These are phyloP conservation scores for Diaporthe amygdali DNA, from an alignment of 2,329 filamentous ascomycete species.

Conservation along the genomic window DNA sequence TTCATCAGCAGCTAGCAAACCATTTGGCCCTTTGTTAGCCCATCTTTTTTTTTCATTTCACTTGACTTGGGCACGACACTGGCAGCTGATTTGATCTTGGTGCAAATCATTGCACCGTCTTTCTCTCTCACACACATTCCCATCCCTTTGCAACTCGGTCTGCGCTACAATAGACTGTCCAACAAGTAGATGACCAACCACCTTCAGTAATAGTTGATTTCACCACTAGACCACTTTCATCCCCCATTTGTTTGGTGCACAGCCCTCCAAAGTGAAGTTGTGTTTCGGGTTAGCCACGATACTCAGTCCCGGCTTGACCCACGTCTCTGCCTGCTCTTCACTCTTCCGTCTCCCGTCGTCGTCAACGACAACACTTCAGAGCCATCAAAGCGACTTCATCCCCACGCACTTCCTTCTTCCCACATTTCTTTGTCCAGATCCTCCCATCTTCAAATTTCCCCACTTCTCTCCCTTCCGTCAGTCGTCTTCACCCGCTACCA, in stretches of 20 bases:
- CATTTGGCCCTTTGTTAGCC: neutral
- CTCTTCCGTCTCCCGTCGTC: too few species aligned
- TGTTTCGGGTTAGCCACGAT: neutral
- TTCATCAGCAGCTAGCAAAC: neutral
- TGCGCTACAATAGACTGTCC: neutral
- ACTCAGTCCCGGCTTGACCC: neutral
- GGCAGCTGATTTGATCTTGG: neutral
- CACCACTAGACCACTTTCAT: neutral
- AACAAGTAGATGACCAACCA: neutral
- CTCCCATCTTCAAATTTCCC: neutral
- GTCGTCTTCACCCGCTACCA: neutral
- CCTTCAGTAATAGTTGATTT: neutral
- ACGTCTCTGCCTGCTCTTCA: neutral
- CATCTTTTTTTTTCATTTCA: neutral
- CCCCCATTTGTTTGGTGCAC: neutral
- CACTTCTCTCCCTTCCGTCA: neutral
- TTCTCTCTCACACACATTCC: neutral
- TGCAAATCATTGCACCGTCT: neutral
- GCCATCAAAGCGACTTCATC: neutral
- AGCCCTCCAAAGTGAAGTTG: neutral
- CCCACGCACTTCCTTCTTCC: neutral
- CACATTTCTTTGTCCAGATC: neutral
- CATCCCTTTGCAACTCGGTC: constrained; percentile 5
- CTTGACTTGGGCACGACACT: neutral
- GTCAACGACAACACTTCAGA: neutral